phyloP scores from a whole-genome alignment of 83 land plant species.

The Picea engelmannii region DNA sequence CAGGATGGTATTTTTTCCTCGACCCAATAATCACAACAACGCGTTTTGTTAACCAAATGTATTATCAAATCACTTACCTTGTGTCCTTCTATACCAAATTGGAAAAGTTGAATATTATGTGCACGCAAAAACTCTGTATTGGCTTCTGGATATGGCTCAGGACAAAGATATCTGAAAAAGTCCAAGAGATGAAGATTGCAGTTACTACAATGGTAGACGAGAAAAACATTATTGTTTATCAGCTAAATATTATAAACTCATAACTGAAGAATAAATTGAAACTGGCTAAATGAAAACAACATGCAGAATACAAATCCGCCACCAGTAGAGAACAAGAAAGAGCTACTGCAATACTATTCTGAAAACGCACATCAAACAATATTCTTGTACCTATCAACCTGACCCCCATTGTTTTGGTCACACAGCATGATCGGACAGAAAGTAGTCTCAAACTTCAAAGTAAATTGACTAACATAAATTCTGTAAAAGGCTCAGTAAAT shows the following conservation, averaged over 20 bases:
- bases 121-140: slow-evolving; percentile 58
- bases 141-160: slow-evolving; percentile 84
- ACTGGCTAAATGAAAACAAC: neutral
- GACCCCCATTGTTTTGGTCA: neutral
- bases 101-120: slow-evolving; percentile 65
- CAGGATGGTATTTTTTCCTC: too few relatives aligned
- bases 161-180: slow-evolving; percentile 68
- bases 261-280: neutral
- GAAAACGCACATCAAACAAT: too few relatives aligned
- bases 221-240: neutral
- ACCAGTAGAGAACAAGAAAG: neutral
- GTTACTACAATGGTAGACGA: neutral
- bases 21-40: too few relatives aligned
- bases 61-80: slow-evolving; percentile 41
- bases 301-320: neutral
- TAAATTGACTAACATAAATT: neutral
- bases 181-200: neutral
- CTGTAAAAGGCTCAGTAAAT: neutral
- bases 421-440: neutral
- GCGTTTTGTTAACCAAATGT: too few relatives aligned
- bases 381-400: neutral
- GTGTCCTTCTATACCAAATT: slow-evolving; percentile 79
- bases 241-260: neutral
- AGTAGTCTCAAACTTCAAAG: neutral
- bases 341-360: neutral